Conservation (phyloP, 495 filamentous ascomycete genomes). For the Hapsidospora chrysogenum region DNA sequence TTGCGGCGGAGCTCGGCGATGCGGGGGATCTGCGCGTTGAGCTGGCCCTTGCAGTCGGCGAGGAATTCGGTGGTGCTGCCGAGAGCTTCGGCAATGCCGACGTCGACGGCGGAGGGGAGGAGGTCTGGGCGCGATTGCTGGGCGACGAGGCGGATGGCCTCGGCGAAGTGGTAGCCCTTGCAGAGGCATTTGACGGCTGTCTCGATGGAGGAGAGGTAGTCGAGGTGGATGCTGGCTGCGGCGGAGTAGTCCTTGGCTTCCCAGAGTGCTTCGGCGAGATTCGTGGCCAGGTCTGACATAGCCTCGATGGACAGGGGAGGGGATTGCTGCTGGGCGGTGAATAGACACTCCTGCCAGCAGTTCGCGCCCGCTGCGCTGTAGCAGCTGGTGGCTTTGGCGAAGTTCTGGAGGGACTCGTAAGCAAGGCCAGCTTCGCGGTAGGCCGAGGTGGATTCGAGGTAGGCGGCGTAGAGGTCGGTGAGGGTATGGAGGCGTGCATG, state of each 20-base stretch:
- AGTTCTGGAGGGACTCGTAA: constrained; percentile 71
- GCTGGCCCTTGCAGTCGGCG: constrained; percentile 75
- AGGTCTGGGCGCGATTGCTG: constrained; percentile 26
- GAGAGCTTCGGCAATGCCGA: constrained; percentile 59
- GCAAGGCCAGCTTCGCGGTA: constrained; percentile 76
- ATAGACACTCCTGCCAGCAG: constrained; percentile 81
- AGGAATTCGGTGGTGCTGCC: constrained; percentile 71
- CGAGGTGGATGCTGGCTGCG: constrained; percentile 63
- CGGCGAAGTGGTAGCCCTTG: constrained; percentile 67
- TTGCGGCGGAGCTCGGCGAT: constrained; percentile 65
- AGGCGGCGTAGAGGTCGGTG: constrained; percentile 58
- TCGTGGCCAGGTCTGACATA: constrained; percentile 43
- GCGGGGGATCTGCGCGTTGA: constrained; percentile 68
- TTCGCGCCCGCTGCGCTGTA: constrained; percentile 57
- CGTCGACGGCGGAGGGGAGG: constrained; percentile 43
- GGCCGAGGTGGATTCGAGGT: constrained; percentile 53
- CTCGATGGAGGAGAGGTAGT: constrained; percentile 58
- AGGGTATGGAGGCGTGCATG: constrained; percentile 36
- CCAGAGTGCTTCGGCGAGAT: constrained; percentile 51
- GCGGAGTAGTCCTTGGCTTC: constrained; percentile 69
- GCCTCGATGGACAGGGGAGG: constrained; percentile 39
- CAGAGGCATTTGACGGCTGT: constrained; percentile 55
- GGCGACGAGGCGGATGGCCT: constrained; percentile 56
- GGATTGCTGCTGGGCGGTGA: constrained; percentile 43
- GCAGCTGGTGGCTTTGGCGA: constrained; percentile 51